A percentile compares a stretch with the other conserved stretches of the same genome.
Conservation (phyloP, 2,329 filamentous ascomycete species). For the Thelonectria olida region DNA sequence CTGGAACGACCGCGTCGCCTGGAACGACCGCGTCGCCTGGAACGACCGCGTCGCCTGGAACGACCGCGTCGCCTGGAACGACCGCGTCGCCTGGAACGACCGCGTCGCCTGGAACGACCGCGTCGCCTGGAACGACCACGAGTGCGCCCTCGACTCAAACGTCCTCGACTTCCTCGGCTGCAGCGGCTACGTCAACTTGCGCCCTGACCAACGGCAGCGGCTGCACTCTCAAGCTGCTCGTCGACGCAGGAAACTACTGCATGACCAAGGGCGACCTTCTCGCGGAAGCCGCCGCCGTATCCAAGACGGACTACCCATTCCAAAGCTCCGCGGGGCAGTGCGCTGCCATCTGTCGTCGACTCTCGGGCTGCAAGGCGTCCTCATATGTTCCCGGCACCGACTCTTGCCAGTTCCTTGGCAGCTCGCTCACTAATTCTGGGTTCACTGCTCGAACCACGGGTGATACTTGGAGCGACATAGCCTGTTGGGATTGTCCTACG, state of each 20-base stretch:
- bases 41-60: background rate
- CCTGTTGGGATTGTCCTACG: background rate
- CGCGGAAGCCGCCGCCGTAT: slow-evolving; percentile 14
- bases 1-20: background rate
- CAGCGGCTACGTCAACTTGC: slow-evolving; percentile 12
- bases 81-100: background rate
- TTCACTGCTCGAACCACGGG: background rate
- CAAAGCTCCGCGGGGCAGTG: background rate
- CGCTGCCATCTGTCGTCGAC: slow-evolving; percentile 7
- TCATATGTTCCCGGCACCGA: background rate
- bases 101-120: background rate
- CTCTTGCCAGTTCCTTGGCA: background rate
- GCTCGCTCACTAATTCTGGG: background rate
- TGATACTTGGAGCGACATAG: background rate
- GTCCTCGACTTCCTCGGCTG: background rate
- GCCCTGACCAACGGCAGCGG: slow-evolving; percentile 21
- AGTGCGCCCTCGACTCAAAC: background rate
- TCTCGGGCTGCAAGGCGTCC: background rate
- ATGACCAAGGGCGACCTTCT: slow-evolving; percentile 11
- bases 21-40: background rate
- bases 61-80: background rate
- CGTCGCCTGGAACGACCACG: background rate
- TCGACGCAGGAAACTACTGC: background rate
- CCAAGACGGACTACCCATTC: background rate
- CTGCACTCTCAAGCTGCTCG: slow-evolving; percentile 10